Base-by-base conservation (phyloP, 176 grass and related monocot species). In the Raddia guianensis region DNA sequence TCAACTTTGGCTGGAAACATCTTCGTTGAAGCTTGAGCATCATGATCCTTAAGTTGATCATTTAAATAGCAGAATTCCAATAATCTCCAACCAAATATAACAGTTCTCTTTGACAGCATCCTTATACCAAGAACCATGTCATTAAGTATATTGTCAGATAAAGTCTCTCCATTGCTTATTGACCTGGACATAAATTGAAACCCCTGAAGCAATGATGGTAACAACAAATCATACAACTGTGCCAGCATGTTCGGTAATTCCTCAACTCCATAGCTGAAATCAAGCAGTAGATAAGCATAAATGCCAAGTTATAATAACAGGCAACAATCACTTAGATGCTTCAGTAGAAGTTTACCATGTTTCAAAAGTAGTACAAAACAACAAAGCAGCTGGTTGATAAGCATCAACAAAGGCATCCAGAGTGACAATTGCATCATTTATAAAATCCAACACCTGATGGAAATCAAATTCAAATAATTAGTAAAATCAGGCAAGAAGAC, bases 1-100 rank as follows among this genome's bases (percentile, higher is more conserved):
- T 98, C 90, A 4, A 98, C 92, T 74, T 93, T 95, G 48, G 90
- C 86, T 67, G 95, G 95, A 84, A 98, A 91, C 86, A 98, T 95
- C 86, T 90, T 92, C 60, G 66, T 80, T 70, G 82, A 80, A 46
- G 64, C 53, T 71, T 89, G 90, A 72, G 86, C 64, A 76, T 82
- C 79, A 66, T 83, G 62, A 56, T 94, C 90, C 50, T 50, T 86
- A 54, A 87, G 55, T 68, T 89, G 84, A 83, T 89, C 84, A 69
- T 91, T 95, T 60, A 98, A 91, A 89, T 93, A 98, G 86, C 90
- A 95, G 49, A 87, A 91, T 37, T 95, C 81, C 55, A 98, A 81
- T 80, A 98, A 93, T 94, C 86, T 82, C 95, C 95, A 95, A 61
- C 95, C 88, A 56, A 95, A 94, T 67, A 68, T 94, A 34, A 91